Base-by-base conservation (phyloP, 1,284 basidiomycete species). In the Sphaerobolus stellatus region DNA sequence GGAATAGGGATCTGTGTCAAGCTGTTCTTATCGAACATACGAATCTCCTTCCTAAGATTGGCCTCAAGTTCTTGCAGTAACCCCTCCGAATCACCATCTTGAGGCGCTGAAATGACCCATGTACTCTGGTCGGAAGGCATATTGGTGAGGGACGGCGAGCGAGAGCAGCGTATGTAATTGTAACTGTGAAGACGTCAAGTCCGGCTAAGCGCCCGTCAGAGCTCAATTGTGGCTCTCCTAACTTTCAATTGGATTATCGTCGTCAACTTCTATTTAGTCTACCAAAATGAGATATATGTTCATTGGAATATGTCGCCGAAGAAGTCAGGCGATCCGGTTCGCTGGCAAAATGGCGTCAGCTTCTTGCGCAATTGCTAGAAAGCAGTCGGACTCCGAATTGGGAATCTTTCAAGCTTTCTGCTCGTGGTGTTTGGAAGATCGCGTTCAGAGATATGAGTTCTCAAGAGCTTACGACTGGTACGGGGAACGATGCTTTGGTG, bases 51-150 rank as follows among this genome's bases (percentile, higher is more conserved):
- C 9, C 71, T 67, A 24, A 88, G 71, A 64, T 85, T 88, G 22
- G 77, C 68, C 20, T 72, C 64, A 24, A 90, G 68, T 61, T 90
- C 87, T 61, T 86, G 82, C 34, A 79, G 66, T 18, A 88, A 64
- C 5, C 82, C 84, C 57, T 90, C 88, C 0, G 86, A 75, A 61
- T 92, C 88, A 20, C 87, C 88, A 67, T 90, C 84, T 59, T 82
- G 79, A 24, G 89, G 90, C 9, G 86, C 80, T 36, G 88, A 76
- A 57, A 92, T 76, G 54, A 92, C 72, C 90, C 90, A 92, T 58
- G 88, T 90, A 62, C 86, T 87, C 68, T 91, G 88, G 75, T 92
- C 90, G 64, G 89, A 90, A 58, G 89, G 89, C 90, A 92, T 92
- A 53, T n/a, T n/a, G n/a, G n/a, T n/a, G n/a, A n/a, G n/a, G n/a